phyloP scores from a whole-genome alignment of 176 grass and related monocot species.

The Alopecurus myosuroides region DNA sequence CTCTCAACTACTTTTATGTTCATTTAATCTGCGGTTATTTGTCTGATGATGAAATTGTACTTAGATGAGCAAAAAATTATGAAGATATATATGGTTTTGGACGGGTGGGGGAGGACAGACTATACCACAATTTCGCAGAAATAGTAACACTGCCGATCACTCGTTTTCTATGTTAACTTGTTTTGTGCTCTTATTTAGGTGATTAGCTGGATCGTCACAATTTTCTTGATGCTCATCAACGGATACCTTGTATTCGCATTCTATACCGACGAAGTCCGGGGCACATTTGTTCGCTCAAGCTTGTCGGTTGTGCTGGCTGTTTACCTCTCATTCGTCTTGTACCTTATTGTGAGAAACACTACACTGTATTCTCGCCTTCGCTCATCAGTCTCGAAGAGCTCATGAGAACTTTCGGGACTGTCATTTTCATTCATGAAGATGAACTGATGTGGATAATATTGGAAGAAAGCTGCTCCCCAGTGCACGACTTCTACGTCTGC shows the following conservation, averaged over 20 bases:
- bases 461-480: background rate
- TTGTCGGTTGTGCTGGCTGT: constrained; percentile 42
- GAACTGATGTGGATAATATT: constrained; percentile 9
- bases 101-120: background rate
- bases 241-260: constrained; percentile 86
- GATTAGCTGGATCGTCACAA: constrained; percentile 77
- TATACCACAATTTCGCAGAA: background rate
- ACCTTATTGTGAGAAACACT: constrained; percentile 62
- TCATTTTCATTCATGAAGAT: background rate
- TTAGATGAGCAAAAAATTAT: background rate
- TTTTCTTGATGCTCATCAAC: constrained; percentile 89
- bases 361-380: constrained; percentile 43
- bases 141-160: background rate
- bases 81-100: background rate
- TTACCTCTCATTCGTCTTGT: constrained; percentile 71
- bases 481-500: constrained; percentile 24
- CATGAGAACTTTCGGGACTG: constrained; percentile 24
- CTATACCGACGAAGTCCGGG: constrained; percentile 59
- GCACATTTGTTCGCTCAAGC: constrained; percentile 60
- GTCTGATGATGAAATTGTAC: background rate
- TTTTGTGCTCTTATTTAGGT: constrained; percentile 47
- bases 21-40: background rate
- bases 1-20: background rate
- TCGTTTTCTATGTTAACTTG: background rate
- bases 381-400: constrained; percentile 49